phyloP scores from a whole-genome alignment of 306 rosid species.

The Rosa multiflora region DNA sequence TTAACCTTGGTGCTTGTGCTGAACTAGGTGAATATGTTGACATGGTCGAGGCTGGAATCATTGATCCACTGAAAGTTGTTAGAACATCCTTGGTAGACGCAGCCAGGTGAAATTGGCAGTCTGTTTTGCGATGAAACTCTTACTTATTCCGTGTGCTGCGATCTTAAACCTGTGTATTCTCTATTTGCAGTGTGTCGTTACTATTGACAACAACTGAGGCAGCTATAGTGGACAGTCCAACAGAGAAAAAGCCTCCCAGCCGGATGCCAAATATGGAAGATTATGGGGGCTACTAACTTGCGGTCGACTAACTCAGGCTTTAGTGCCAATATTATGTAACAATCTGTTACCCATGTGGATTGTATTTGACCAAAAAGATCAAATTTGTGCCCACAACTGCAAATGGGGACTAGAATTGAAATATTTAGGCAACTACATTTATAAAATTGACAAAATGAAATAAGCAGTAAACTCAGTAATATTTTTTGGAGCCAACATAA shows the following conservation, averaged over 20 bases:
- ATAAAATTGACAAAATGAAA: neutral
- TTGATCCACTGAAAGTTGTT: slow-evolving; percentile 91
- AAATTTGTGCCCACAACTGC: neutral
- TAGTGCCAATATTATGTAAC: neutral
- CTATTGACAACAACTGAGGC: slow-evolving; percentile 88
- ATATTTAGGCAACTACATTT: neutral
- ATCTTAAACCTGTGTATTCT: slow-evolving; percentile 5
- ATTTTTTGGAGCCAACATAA: neutral
- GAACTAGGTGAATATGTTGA: slow-evolving; percentile 77
- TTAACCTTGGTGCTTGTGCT: slow-evolving; percentile 19
- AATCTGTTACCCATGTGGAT: neutral
- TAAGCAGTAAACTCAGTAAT: neutral
- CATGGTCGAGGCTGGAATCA: slow-evolving; percentile 86
- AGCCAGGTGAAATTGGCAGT: slow-evolving; percentile 64
- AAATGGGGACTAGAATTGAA: neutral
- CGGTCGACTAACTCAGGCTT: neutral
- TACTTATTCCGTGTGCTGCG: neutral
- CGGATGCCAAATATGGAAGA: slow-evolving; percentile 72
- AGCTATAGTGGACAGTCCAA: slow-evolving; percentile 48
- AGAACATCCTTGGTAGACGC: slow-evolving; percentile 90
- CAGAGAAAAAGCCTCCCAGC: slow-evolving; percentile 60
- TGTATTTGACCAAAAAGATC: neutral
- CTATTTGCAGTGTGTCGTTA: slow-evolving; percentile 59
- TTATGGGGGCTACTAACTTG: slow-evolving; percentile 46
- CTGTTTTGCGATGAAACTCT: neutral